Percentiles rank a stretch among this genome's conserved stretches.
Conservation (phyloP, 805 yeast species). For the Barnettozyma populi region DNA sequence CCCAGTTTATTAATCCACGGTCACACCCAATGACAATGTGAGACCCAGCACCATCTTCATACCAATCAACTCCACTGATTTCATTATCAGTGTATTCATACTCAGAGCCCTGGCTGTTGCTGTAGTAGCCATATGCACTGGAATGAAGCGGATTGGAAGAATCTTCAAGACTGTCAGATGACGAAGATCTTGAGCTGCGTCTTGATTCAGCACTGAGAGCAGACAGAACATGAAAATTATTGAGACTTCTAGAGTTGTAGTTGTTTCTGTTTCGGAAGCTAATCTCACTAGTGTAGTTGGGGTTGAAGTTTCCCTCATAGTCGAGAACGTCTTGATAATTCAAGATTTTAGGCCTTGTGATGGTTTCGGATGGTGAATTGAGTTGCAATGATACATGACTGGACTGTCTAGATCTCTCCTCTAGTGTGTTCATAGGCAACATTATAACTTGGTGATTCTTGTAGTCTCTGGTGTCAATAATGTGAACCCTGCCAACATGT, state of each 20-base stretch:
- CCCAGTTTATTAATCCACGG: constrained; percentile 67
- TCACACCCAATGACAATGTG: constrained; percentile 57
- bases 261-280: constrained; percentile 6
- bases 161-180: constrained; percentile 11
- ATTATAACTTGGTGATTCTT: constrained; percentile 71
- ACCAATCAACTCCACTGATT: constrained; percentile 59
- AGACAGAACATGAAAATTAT: constrained; percentile 22
- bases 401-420: constrained; percentile 2
- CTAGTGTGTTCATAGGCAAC: constrained; percentile 39
- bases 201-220: constrained; percentile 19
- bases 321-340: constrained; percentile 21
- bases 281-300: neutral
- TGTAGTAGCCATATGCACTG: neutral
- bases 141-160: constrained; percentile 3
- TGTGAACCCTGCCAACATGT: constrained; percentile 82
- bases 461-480: constrained; percentile 72
- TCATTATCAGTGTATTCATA: constrained; percentile 37
- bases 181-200: neutral
- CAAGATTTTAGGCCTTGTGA: constrained; percentile 19
- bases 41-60: constrained; percentile 44
- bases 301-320: constrained; percentile 15
- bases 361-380: neutral
- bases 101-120: constrained; percentile 9
- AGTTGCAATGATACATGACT: constrained; percentile 6
- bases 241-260: constrained; percentile 18